Evolutionary conservation across 805 yeast species (phyloP), one percentile per base, ranked within the genome.

Genomic region (Trichomonascus vanleenenianus): DNA sequence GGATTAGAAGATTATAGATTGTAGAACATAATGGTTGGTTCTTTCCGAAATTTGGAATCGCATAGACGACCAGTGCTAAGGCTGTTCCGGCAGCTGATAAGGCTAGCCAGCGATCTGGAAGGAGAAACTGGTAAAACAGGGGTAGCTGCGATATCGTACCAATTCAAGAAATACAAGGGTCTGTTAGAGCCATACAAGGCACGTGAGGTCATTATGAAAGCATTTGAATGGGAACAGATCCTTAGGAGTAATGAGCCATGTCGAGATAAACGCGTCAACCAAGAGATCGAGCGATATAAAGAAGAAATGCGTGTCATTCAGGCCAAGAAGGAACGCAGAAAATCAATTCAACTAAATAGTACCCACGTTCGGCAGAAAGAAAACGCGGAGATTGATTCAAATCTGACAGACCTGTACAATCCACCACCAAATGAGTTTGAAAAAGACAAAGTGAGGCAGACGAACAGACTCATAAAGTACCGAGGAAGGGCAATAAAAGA

Each of bases 51-150:
- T 7, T 37, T 37, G 20, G 37, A 14, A 12, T 8, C 35, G 14
- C 46, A 43, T 16, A 5, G 42, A 12, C 12, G n/a, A 27, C 46
- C 46, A n/a, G 46, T 43, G 3, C 20, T 43, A 32, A n/a, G 19
- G 19, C 30, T 43, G 9, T 43, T 19, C 25, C 20, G 46, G 11
- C 37, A 34, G 14, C 22, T 43, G 22, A 3, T 43, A 27, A 14
- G 46, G 16, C 42, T 27, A 3, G 36, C 32, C 11, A 38, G 22
- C 25, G 14, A 42, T 14, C 16, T 27, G 9, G 30, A 20, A 22
- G 30, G 38, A 14, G 41, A 30, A 7, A 25, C 18, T 8, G 14
- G 7, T 22, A 22, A 22, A 22, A 22, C 27, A 22, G 27, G 27
- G 3, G 14, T 12, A 5, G n/a, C 39, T 5, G 31, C 32, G 15